These are phyloP conservation scores for Marchantia polymorpha DNA, from an alignment of 225 moss, liverwort and hornwort genomes.

Conservation along the genomic window DNA sequence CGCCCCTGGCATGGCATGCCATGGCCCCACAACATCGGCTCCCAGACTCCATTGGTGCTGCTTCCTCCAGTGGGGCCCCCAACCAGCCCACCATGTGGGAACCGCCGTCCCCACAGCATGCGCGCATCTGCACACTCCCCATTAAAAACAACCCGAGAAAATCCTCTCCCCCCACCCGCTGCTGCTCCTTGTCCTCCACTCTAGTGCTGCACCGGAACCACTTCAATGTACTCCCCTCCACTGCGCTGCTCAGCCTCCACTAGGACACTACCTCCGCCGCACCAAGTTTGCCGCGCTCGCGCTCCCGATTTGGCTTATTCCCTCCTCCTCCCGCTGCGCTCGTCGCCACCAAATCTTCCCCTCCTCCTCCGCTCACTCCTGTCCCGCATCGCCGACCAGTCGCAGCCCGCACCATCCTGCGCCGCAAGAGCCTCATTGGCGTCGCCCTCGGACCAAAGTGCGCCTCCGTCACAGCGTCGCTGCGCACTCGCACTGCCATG, in stretches of 20 bases:
- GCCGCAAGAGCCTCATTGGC: background rate
- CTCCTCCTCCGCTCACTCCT: background rate
- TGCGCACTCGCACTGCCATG: background rate
- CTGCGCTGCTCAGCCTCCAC: background rate
- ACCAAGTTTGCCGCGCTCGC: background rate
- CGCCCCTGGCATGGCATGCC: background rate
- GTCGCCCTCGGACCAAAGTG: background rate
- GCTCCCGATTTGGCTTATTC: background rate
- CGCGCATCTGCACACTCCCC: background rate
- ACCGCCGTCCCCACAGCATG: slow-evolving; percentile 16
- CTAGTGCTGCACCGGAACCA: background rate
- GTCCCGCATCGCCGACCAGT: background rate
- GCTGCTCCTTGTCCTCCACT: background rate
- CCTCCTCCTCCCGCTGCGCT: background rate
- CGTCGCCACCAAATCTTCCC: background rate
- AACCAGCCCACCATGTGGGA: slow-evolving; percentile 5
- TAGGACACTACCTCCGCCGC: background rate
- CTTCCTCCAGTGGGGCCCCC: background rate
- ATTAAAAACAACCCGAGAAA: background rate
- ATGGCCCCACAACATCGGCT: background rate
- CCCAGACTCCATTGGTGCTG: background rate
- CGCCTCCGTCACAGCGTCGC: background rate
- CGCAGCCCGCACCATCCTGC: background rate
- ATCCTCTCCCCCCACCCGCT: background rate
- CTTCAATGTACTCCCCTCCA: background rate